These are phyloP conservation scores for Anaeromyces robustus DNA, from an alignment of 192 early-diverging fungal species.

Conservation along the genomic window DNA sequence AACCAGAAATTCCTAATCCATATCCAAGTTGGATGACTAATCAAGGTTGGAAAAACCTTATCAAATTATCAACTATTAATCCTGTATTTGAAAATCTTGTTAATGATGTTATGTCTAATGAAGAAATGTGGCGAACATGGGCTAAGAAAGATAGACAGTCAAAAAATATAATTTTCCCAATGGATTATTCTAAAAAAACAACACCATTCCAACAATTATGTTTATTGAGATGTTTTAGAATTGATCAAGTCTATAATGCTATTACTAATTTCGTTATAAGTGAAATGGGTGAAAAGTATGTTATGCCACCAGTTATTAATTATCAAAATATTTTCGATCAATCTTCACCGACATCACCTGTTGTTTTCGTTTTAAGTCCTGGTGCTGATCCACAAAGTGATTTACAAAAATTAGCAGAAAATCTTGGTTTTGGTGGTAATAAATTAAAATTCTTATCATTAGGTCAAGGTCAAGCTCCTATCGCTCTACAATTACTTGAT, in stretches of 20 bases:
- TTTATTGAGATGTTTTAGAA: constrained; percentile 36
- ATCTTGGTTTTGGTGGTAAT: constrained; percentile 36
- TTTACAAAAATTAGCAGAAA: constrained; percentile 40
- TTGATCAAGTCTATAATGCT: constrained; percentile 40
- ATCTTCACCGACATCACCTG: constrained; percentile 36
- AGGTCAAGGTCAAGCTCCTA: constrained; percentile 46
- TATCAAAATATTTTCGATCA: constrained; percentile 49
- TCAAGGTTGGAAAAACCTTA: constrained; percentile 41
- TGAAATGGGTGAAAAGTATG: constrained; percentile 45
- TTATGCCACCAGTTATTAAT: constrained; percentile 50
- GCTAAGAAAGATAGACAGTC: constrained; percentile 3
- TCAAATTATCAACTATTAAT: constrained; percentile 24
- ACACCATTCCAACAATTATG: constrained; percentile 39
- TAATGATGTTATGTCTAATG: constrained; percentile 21
- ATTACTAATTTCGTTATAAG: constrained; percentile 45
- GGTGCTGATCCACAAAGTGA: constrained; percentile 49
- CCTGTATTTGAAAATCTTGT: constrained; percentile 21
- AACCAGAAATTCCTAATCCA: constrained; percentile 26
- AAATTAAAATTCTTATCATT: constrained; percentile 41
- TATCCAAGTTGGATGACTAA: constrained; percentile 30
- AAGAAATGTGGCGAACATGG: constrained; percentile 27
- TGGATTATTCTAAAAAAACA: constrained; percentile 29
- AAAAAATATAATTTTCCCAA: constrained; percentile 27
- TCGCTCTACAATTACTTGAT: constrained; percentile 42
- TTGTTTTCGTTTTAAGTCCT: constrained; percentile 40